phyloP scores from a whole-genome alignment of 2,329 filamentous ascomycete species.

The Xylariaceae sp. region DNA sequence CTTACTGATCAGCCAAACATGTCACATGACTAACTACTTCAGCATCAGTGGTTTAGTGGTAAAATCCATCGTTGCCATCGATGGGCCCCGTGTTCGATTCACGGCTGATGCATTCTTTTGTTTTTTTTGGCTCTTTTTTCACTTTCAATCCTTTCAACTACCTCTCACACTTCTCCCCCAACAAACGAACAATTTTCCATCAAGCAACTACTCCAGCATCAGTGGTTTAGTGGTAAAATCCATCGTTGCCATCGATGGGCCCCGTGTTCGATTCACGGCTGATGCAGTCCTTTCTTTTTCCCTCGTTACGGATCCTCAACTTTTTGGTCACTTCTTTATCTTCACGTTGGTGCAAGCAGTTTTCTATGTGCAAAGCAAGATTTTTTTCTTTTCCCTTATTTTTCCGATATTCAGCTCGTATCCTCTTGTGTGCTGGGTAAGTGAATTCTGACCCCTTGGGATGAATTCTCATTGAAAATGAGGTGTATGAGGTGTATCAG shows the following conservation, averaged over 20 bases:
- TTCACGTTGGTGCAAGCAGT: not conserved
- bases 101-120: constrained; percentile 33
- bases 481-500: no score
- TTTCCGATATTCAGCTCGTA: no score
- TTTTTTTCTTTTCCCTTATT: no score
- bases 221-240: constrained; percentile 50
- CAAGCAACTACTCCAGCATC: constrained; percentile 22
- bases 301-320: not conserved
- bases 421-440: no score
- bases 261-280: constrained; percentile 42
- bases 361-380: no score
- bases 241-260: constrained; percentile 49
- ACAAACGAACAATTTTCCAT: not conserved
- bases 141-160: not conserved
- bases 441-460: no score
- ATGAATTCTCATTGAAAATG: no score
- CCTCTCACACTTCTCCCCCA: not conserved
- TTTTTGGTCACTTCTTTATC: not conserved
- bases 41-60: constrained; percentile 36
- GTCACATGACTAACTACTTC: constrained; percentile 17
- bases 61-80: constrained; percentile 50
- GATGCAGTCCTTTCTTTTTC: constrained; percentile 25
- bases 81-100: constrained; percentile 44
- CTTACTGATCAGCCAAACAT: not conserved
- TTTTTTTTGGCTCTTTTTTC: not conserved